Evolutionary conservation across 495 filamentous ascomycete species (phyloP), one percentile per base, ranked within the genome.

Genomic region (Tetracladium marchalianum): DNA sequence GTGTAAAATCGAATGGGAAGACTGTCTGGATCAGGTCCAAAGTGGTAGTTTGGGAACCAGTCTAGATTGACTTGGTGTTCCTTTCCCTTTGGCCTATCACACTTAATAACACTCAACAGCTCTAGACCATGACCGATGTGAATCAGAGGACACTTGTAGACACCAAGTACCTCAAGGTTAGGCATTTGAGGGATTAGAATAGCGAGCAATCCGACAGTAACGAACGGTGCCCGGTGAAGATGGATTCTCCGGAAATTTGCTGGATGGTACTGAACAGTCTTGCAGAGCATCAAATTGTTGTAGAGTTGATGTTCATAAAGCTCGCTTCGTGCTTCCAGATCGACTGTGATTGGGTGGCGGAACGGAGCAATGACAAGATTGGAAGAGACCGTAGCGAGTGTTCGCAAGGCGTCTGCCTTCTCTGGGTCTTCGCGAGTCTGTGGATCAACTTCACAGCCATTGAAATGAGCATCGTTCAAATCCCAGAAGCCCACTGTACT

Each of bases 121-220:
- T 38, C 18, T 17, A 55, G 4, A 1, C 49, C 48, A 11, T 49
- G n/a, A 0, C 49, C 56, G 16, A 58, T 16, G 44, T 58, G 52
- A 33, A 58, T 53, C 5, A 58, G 32, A n/a, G 15, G 49, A 34
- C 56, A 58, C 24, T 49, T 50, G 17, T 55, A 55, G 22, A 58
- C 34, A 0, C 56, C 52, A 16, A 58, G 13, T 5, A 33, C 13
- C 17, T 40, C 38, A 4, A 58, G 35, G 15, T 51, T 49, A 17
- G 22, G 18, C 55, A 58, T 53, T 11, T 53, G 31, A 6, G 56
- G 52, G 32, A 55, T 49, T 11, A 57, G 11, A n/a, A 58, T 35
- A 8, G 8, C 10, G 5, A 58, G 44, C 11, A 53, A 7, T 10
- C 52, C 19, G 15, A 15, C 17, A 0, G 46, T 55, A 3, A 58